Conservation (phyloP, 1,284 basidiomycete genomes). For the Apiotrichum domesticum region DNA sequence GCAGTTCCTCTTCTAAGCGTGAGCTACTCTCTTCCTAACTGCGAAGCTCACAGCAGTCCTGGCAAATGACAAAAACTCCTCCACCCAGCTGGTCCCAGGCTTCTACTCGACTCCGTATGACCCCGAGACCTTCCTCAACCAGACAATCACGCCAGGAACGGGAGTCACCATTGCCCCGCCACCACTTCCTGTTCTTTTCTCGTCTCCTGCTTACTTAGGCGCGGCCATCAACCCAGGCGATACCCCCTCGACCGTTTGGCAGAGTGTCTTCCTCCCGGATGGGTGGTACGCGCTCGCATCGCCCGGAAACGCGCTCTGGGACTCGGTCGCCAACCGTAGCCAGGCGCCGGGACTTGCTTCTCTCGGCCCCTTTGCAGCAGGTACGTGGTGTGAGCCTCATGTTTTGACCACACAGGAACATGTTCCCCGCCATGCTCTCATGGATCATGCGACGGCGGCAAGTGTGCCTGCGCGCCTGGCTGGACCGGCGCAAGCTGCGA, state of each 20-base stretch:
- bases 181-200: slow-evolving; percentile 21
- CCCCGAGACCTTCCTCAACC: slow-evolving; percentile 4
- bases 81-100: slow-evolving; percentile 17
- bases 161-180: slow-evolving; percentile 21
- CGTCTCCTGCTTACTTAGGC: slow-evolving; percentile 12
- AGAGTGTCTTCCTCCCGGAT: slow-evolving; percentile 25
- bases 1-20: slow-evolving; percentile 21
- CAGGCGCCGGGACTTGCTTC: slow-evolving; percentile 13
- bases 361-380: background rate
- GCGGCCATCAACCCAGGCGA: background rate
- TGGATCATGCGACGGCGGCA: slow-evolving; percentile 21
- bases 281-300: slow-evolving; percentile 30
- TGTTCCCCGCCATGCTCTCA: slow-evolving; percentile 32
- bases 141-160: slow-evolving; percentile 8
- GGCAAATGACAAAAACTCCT: slow-evolving; percentile 45
- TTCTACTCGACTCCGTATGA: slow-evolving; percentile 10
- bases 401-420: slow-evolving; percentile 23
- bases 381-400: slow-evolving; percentile 21
- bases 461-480: slow-evolving; percentile 28
- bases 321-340: slow-evolving; percentile 22
- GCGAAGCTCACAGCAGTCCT: slow-evolving; percentile 71
- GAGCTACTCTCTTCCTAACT: background rate
- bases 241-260: slow-evolving; percentile 3
- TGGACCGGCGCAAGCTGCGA: slow-evolving; percentile 35
- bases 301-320: slow-evolving; percentile 32